Percentiles rank a stretch among this genome's conserved stretches.
Evolutionary conservation across 305 asterid species (phyloP).

Genomic region (Solanum hybrid): DNA sequence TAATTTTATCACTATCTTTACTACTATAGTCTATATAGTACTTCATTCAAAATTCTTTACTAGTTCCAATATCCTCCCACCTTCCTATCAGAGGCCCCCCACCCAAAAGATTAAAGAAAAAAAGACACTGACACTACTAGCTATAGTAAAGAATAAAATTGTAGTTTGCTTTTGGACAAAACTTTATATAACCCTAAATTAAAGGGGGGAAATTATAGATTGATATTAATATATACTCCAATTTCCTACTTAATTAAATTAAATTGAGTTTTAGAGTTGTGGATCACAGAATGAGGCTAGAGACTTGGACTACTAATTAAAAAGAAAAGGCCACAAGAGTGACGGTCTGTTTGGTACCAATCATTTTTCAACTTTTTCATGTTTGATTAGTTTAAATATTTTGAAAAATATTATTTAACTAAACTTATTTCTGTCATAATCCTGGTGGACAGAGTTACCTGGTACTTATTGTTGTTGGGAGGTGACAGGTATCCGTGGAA

Average conservation of each 20-base stretch:
- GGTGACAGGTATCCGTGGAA: background rate
- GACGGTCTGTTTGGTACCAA: background rate
- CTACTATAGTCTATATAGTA: background rate
- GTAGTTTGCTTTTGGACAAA: background rate
- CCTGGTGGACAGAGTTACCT: background rate
- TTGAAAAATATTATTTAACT: no score
- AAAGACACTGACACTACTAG: background rate
- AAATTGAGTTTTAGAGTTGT: background rate
- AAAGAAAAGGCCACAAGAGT: background rate
- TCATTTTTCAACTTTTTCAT: no score
- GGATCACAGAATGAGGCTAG: background rate
- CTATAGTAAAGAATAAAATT: background rate
- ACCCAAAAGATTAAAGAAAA: background rate
- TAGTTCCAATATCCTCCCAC: constrained; percentile 1
- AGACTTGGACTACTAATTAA: background rate
- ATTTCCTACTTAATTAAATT: background rate
- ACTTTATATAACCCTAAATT: background rate
- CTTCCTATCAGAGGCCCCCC: background rate
- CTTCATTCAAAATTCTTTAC: background rate
- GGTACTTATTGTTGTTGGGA: background rate
- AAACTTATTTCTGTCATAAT: no score
- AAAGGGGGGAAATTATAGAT: background rate
- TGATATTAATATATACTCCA: background rate
- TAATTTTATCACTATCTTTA: constrained; percentile 1
- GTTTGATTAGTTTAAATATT: background rate